Evolutionary conservation across 108 stramenopile species (phyloP).

Genomic region (Licmophora abbreviata): DNA sequence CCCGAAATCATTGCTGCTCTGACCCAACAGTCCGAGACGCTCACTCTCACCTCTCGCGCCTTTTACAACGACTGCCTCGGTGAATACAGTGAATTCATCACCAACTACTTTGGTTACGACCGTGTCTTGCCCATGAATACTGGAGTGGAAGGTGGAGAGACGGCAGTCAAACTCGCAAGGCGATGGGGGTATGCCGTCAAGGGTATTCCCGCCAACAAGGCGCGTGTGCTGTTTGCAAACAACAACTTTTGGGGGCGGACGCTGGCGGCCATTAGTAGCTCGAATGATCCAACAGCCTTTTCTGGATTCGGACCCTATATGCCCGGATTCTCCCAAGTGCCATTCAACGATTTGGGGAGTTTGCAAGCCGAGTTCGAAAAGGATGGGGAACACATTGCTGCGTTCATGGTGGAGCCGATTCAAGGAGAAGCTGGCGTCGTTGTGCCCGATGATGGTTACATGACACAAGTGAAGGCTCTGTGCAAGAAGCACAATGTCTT

Average conservation of each 20-base stretch:
- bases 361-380: conserved; percentile 81
- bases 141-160: conserved; percentile 99
- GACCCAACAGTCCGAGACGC: conserved; percentile 78
- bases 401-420: conserved; percentile 99
- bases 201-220: conserved; percentile 85
- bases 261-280: conserved; percentile 92
- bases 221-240: conserved; percentile 88
- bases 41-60: conserved; percentile 96
- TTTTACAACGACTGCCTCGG: conserved; percentile 97
- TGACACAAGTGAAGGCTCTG: conserved; percentile 77
- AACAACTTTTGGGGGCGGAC: conserved; percentile 99
- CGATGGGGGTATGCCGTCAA: conserved; percentile 94
- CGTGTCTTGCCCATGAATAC: conserved; percentile 98
- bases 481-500: conserved; percentile 94
- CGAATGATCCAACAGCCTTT: conserved; percentile 92
- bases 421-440: conserved; percentile 99
- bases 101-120: conserved; percentile 91
- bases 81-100: conserved; percentile 87
- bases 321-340: conserved; percentile 89
- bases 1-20: conserved; percentile 93
- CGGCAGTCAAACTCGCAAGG: conserved; percentile 92
- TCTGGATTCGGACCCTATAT: conserved; percentile 94
- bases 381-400: conserved; percentile 86
- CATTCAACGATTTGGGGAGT: conserved; percentile 82
- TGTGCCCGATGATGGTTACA: conserved; percentile 94